Evolutionary conservation across 108 stramenopile species (phyloP).

Genomic region (Skeletonema grethae): DNA sequence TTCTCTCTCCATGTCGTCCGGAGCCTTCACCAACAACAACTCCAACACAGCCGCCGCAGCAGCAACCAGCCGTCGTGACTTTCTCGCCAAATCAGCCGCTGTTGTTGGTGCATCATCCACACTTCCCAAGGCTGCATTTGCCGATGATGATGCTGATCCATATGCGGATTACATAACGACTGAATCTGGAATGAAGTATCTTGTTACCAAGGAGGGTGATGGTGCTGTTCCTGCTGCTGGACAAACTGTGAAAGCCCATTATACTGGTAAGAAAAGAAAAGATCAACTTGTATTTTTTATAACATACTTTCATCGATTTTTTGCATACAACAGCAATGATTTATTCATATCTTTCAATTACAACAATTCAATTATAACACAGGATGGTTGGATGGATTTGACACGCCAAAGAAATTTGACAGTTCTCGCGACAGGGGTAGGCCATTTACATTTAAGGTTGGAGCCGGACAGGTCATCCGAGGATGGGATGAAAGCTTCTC

Average conservation of each 20-base stretch:
- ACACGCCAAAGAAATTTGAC: constrained; percentile 90
- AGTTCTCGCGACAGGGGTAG: constrained; percentile 90
- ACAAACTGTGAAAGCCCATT: constrained; percentile 93
- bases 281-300: no score
- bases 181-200: constrained; percentile 90
- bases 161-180: constrained; percentile 74
- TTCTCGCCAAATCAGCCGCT: neutral
- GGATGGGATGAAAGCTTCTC: constrained; percentile 84
- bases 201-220: constrained; percentile 84
- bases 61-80: neutral
- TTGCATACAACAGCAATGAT: no score
- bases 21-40: neutral
- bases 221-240: constrained; percentile 82
- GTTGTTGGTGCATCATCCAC: neutral
- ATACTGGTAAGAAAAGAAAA: constrained; percentile 62
- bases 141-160: constrained; percentile 48
- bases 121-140: constrained; percentile 35
- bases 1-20: neutral
- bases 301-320: no score
- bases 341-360: no score
- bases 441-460: constrained; percentile 95
- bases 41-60: neutral
- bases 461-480: constrained; percentile 91
- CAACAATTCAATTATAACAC: no score
- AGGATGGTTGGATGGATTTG: constrained; percentile 68